phyloP scores from a whole-genome alignment of 495 filamentous ascomycete genomes.

The Tuber melanosporum region DNA sequence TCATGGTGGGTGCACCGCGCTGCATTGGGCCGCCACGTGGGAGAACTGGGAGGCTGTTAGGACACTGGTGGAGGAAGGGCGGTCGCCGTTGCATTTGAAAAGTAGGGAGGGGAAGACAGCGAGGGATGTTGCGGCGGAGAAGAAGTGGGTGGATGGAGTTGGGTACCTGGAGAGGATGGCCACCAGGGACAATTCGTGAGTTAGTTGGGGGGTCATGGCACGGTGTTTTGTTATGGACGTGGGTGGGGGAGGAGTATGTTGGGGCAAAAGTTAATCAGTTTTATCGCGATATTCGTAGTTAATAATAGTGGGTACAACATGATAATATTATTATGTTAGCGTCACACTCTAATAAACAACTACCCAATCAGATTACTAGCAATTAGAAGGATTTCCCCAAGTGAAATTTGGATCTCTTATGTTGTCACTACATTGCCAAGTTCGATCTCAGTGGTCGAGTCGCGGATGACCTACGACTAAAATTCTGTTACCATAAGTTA shows the following conservation, averaged over 20 bases:
- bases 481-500: too few species aligned
- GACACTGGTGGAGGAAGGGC: background rate
- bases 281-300: background rate
- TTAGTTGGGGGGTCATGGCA: background rate
- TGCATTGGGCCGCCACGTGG: constrained; percentile 3
- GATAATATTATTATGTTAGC: background rate
- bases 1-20: constrained; percentile 10
- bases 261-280: background rate
- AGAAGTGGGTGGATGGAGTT: background rate
- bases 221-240: background rate
- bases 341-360: background rate
- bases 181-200: background rate
- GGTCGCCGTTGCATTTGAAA: background rate
- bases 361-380: background rate
- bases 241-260: background rate
- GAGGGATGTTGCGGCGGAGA: background rate
- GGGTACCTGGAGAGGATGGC: constrained; percentile 1
- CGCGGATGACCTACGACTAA: too few species aligned
- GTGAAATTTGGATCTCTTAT: background rate
- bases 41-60: constrained; percentile 9
- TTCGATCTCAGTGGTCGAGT: too few species aligned
- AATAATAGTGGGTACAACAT: background rate
- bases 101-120: background rate
- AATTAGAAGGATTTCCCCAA: too few species aligned
- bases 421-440: too few species aligned